Evolutionary conservation across 148 eudicot species (phyloP).

Genomic region (Amaranthus hypochondriacus): DNA sequence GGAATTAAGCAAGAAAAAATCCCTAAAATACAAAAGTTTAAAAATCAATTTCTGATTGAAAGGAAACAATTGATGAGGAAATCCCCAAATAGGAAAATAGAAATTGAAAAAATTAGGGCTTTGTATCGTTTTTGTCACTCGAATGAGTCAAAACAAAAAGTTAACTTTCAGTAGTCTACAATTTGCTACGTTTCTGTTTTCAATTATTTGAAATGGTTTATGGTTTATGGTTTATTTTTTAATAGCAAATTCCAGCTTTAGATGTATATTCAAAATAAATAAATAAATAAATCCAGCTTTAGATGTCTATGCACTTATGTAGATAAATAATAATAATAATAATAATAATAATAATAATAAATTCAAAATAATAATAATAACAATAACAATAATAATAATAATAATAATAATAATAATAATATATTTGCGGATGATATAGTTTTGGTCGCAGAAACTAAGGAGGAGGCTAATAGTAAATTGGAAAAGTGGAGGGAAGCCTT

Average conservation of each 20-base stretch:
- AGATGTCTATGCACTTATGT: too few species aligned
- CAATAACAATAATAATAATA: too few species aligned
- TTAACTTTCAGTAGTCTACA: not conserved
- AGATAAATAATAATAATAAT: too few species aligned
- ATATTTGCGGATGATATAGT: too few species aligned
- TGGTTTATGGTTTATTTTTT: not conserved
- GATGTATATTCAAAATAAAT: too few species aligned
- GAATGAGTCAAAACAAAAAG: conserved; percentile 4
- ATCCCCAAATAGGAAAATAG: not conserved
- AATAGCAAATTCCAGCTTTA: not conserved
- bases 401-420: too few species aligned
- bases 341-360: too few species aligned
- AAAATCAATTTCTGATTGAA: not conserved
- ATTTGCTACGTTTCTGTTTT: not conserved
- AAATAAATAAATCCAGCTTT: too few species aligned
- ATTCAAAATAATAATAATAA: too few species aligned
- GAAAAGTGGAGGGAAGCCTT: too few species aligned
- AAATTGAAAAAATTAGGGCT: not conserved
- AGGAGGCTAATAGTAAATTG: too few species aligned
- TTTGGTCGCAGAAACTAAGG: too few species aligned
- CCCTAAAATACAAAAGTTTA: not conserved
- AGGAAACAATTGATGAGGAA: not conserved
- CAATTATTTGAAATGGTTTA: not conserved
- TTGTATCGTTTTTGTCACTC: not conserved
- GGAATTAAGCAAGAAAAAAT: not conserved